phyloP scores from a whole-genome alignment of 164 flowering plant species.

The Saururus chinensis region DNA sequence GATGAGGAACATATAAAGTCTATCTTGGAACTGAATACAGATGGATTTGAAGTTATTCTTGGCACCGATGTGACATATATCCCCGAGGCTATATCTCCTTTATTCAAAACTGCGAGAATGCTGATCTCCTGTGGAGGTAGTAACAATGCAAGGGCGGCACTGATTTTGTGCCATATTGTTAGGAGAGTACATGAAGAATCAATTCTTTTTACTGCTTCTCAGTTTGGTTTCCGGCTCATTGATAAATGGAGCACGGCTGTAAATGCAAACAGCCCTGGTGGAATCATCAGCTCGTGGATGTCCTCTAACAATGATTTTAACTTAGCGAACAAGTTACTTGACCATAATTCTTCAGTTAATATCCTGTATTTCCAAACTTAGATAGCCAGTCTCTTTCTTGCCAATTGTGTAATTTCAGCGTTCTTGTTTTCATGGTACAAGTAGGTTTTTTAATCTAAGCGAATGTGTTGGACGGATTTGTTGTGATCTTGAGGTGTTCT shows the following conservation, averaged over 20 bases:
- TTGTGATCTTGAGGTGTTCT: too few species aligned
- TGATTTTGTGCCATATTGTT: conserved; percentile 72
- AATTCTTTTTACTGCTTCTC: conserved; percentile 58
- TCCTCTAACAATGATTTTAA: neutral
- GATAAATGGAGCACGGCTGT: conserved; percentile 51
- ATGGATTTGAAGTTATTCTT: conserved; percentile 69
- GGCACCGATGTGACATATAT: conserved; percentile 88
- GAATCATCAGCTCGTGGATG: neutral
- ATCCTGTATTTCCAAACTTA: neutral
- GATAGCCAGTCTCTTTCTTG: neutral
- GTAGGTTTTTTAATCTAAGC: too few species aligned
- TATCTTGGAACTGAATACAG: conserved; percentile 29
- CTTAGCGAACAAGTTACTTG: neutral
- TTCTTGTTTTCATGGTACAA: neutral
- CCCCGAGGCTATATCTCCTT: conserved; percentile 57
- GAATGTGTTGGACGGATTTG: too few species aligned
- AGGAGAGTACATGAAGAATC: conserved; percentile 85
- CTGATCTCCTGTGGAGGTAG: conserved; percentile 24
- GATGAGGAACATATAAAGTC: conserved; percentile 39
- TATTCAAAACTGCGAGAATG: conserved; percentile 67
- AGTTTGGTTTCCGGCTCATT: conserved; percentile 54
- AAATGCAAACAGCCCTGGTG: neutral
- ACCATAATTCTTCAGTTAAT: neutral
- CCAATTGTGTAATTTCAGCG: neutral
- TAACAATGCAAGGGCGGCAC: conserved; percentile 27